phyloP scores from a whole-genome alignment of 495 filamentous ascomycete genomes.

The Penicillium subrubescens region DNA sequence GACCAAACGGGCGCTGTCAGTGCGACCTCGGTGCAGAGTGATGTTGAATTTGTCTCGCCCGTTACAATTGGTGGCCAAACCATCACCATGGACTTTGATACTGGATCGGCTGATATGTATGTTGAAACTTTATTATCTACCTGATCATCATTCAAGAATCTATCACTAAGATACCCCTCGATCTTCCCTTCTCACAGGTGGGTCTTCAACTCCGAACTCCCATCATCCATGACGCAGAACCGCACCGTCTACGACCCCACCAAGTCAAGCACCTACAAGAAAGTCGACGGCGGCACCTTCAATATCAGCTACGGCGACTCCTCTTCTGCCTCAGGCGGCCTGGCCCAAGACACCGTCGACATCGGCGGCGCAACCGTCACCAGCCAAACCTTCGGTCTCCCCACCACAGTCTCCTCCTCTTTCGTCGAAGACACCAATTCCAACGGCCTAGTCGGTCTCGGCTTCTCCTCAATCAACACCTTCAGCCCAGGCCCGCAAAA shows the following conservation, averaged over 20 bases:
- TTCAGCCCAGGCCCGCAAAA: conserved; percentile 66
- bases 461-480: conserved; percentile 74
- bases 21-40: conserved; percentile 61
- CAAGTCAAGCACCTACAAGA: conserved; percentile 57
- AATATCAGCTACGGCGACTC: conserved; percentile 76
- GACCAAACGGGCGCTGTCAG: conserved; percentile 57
- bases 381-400: conserved; percentile 71
- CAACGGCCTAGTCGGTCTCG: conserved; percentile 79
- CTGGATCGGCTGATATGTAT: conserved; percentile 80
- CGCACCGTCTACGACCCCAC: conserved; percentile 65
- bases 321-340: conserved; percentile 63
- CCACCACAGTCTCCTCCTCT: conserved; percentile 59
- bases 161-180: not conserved
- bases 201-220: conserved; percentile 72
- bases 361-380: conserved; percentile 71
- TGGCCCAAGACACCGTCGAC: conserved; percentile 72
- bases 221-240: conserved; percentile 39
- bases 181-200: conserved; percentile 53
- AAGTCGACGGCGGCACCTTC: conserved; percentile 54
- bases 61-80: conserved; percentile 74
- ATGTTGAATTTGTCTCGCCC: conserved; percentile 70
- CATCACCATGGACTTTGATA: conserved; percentile 78
- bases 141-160: not conserved
- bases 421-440: conserved; percentile 63
- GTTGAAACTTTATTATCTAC: conserved; percentile 27